These are phyloP conservation scores for Quercus tomentella DNA, from an alignment of 331 rosid species.

Conservation along the genomic window DNA sequence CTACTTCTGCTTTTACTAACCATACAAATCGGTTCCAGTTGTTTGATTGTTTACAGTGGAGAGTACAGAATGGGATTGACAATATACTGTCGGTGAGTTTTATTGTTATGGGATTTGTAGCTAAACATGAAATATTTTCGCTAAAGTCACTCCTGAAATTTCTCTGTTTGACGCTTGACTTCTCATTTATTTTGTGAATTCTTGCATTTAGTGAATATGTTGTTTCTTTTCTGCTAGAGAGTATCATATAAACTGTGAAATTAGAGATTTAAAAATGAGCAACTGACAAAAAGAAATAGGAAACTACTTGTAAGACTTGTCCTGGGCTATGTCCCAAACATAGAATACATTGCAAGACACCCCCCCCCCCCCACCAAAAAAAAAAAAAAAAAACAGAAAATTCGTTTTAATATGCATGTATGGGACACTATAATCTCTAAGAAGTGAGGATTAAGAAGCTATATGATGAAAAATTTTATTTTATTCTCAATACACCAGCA, in stretches of 20 bases:
- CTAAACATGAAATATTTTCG: not conserved
- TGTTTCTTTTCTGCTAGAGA: not conserved
- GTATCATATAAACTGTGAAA: not conserved
- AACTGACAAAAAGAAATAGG: not conserved
- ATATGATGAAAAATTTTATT: too few relatives aligned
- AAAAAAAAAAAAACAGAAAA: too few relatives aligned
- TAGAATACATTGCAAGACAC: too few relatives aligned
- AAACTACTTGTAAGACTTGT: not conserved
- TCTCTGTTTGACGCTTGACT: constrained; percentile 5
- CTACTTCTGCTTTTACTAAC: constrained; percentile 24
- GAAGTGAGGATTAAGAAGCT: not conserved
- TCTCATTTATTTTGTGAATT: not conserved
- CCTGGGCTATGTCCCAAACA: not conserved
- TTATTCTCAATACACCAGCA: not conserved
- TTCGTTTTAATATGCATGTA: too few relatives aligned
- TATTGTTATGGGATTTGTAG: not conserved
- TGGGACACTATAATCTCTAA: too few relatives aligned
- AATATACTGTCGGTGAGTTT: constrained; percentile 72
- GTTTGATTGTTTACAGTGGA: constrained; percentile 85
- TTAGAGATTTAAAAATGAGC: not conserved
- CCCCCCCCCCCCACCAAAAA: too few relatives aligned
- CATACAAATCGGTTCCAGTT: constrained; percentile 48
- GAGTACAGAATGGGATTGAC: constrained; percentile 82
- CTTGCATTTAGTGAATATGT: not conserved
- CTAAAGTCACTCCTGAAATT: constrained; percentile 2